Base-by-base conservation (phyloP, 345 rosid genomes). In the Arabidopsis suecica region DNA sequence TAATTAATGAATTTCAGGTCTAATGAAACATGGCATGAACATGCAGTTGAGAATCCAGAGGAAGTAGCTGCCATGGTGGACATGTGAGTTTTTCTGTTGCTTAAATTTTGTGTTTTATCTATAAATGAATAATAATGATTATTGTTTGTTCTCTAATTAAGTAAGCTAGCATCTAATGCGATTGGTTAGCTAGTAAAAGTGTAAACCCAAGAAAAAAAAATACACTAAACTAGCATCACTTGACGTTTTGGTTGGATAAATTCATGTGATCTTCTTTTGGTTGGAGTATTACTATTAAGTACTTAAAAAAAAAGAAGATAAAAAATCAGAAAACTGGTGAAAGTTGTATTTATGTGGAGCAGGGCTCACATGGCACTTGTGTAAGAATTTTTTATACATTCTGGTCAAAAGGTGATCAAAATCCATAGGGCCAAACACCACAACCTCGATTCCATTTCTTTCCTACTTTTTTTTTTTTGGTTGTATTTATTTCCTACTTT, bases 11-110 rank as follows among this genome's bases (percentile, higher is more conserved):
- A 30, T 51, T 34, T 51, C 83, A 85, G 93, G 81, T 75, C 75
- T 36, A 85, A 80, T 51, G 84, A 82, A 41, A 74, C 75, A 42
- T 72, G 90, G 96, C 84, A 75, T 56, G 83, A 83, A 76, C 89
- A 91, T 69, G 87, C 91, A 0, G 85, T 87, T 22, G 89, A 87
- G 22, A 74, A 91, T 83, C 97, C 96, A 51, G 96, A 87, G 50
- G 86, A 79, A 69, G 84, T 91, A 44, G 94, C 88, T 76, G 81
- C 94, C 9, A 79, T 83, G 90, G 96, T 93, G 62, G 84, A 88
- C 74, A 85, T 79, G 98, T 93, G 79, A 88, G 96, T 84, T 58
- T 79, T 74, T 71, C 16, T 78, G 61, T 64, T 77, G 45, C 66
- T 60, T 40, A 63, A 53, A 1, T 23, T 51, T 41, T 62, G 9